These are phyloP conservation scores for Plasmopara halstedii DNA, from an alignment of 352 stramenopile genomes.

Conservation along the genomic window DNA sequence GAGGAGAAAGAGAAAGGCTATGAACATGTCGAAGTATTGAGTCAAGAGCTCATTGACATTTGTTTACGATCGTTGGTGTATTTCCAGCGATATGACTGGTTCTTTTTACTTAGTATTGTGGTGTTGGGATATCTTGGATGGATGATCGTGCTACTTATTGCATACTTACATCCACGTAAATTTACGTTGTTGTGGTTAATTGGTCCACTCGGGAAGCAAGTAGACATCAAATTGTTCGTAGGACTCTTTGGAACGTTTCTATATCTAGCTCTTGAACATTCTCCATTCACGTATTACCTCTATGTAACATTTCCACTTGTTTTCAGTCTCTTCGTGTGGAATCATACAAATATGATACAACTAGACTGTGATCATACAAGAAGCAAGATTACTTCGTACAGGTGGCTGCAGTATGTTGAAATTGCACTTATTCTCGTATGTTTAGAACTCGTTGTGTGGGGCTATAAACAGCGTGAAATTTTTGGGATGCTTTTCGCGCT, in stretches of 20 bases:
- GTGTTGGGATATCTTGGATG: constrained; percentile 72
- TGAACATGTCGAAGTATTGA: constrained; percentile 34
- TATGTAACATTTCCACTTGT: constrained; percentile 64
- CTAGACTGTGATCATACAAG: constrained; percentile 2
- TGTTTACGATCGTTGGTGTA: constrained; percentile 71
- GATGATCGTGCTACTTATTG: constrained; percentile 54
- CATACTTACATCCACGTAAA: constrained; percentile 37
- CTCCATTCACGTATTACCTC: constrained; percentile 69
- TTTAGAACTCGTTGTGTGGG: constrained; percentile 63
- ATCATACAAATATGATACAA: constrained; percentile 26
- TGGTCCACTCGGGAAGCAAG: constrained; percentile 14
- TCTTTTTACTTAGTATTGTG: constrained; percentile 70
- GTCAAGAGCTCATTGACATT: constrained; percentile 62
- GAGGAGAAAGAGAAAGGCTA: constrained; percentile 5
- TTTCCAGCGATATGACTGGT: constrained; percentile 81
- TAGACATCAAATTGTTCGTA: constrained; percentile 20
- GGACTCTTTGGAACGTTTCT: constrained; percentile 27
- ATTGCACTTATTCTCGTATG: constrained; percentile 33
- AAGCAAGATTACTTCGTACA: constrained; percentile 1
- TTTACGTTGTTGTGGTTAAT: constrained; percentile 28
- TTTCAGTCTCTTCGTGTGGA: constrained; percentile 56
- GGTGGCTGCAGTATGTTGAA: constrained; percentile 22
- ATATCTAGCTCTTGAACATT: constrained; percentile 55
- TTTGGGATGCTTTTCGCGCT: constrained; percentile 61
- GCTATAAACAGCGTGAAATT: constrained; percentile 54